These are phyloP conservation scores for Solanum tarijense DNA, from an alignment of 257 asterid species.

Conservation along the genomic window DNA sequence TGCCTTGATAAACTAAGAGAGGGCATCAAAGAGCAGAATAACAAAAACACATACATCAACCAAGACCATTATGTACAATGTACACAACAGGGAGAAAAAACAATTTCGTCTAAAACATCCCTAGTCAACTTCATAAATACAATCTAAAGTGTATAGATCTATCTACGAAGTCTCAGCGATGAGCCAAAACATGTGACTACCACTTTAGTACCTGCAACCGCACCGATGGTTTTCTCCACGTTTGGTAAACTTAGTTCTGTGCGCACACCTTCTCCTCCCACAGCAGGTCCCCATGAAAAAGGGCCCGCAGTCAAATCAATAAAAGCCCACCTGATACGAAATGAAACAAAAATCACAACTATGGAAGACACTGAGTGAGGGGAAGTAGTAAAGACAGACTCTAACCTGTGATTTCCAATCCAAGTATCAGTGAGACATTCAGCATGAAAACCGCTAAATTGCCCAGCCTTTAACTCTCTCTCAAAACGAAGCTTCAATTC, in stretches of 20 bases:
- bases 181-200: not conserved
- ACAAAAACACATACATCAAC: not conserved
- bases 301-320: constrained; percentile 94
- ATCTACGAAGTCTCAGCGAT: not conserved
- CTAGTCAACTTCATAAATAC: not conserved
- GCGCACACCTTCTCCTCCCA: constrained; percentile 99
- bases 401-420: constrained; percentile 82
- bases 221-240: constrained; percentile 88
- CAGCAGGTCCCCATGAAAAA: constrained; percentile 98
- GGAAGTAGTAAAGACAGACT: not conserved
- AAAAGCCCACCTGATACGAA: constrained; percentile 84
- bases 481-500: constrained; percentile 55
- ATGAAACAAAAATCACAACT: not conserved
- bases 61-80: not conserved
- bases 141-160: not conserved
- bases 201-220: constrained; percentile 64
- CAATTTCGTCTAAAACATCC: not conserved
- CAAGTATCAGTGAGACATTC: constrained; percentile 92
- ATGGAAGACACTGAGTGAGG: not conserved
- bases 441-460: constrained; percentile 66
- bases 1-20: not conserved
- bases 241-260: constrained; percentile 87
- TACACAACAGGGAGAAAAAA: not conserved
- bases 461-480: constrained; percentile 74
- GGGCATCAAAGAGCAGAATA: not conserved